Evolutionary conservation across 2,329 filamentous ascomycete genomes (phyloP).

Genomic region (Aspergillus melleus): DNA sequence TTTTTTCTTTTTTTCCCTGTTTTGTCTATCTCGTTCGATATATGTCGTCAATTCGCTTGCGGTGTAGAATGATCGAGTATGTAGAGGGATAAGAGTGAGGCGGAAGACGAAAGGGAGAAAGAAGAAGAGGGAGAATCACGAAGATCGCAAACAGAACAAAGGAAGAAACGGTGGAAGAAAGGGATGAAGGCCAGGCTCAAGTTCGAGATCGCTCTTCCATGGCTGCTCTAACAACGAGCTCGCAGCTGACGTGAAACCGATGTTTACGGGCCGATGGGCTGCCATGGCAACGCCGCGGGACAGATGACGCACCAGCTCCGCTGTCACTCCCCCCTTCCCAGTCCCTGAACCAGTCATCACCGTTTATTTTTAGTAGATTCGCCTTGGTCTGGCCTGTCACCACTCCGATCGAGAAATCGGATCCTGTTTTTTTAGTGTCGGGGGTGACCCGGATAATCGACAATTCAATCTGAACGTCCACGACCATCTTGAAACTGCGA

Average conservation of each 20-base stretch:
- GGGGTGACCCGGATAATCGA: slow-evolving; percentile 6
- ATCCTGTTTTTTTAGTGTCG: slow-evolving; percentile 3
- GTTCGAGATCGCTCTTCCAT: slow-evolving; percentile 9
- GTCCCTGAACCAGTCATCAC: neutral
- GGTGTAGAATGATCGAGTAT: neutral
- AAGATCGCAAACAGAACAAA: slow-evolving; percentile 9
- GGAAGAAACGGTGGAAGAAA: slow-evolving; percentile 15
- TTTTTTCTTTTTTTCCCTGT: neutral
- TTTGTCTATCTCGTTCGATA: neutral
- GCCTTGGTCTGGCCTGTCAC: slow-evolving; percentile 1
- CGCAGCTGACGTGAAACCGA: slow-evolving; percentile 21
- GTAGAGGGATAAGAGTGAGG: neutral
- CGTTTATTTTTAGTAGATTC: slow-evolving; percentile 18
- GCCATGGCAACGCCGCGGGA: slow-evolving; percentile 37
- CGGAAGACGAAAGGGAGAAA: neutral
- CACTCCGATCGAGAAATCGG: slow-evolving; percentile 7
- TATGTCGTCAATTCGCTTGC: neutral
- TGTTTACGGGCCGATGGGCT: slow-evolving; percentile 39
- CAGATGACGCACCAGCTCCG: slow-evolving; percentile 17
- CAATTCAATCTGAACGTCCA: slow-evolving; percentile 9
- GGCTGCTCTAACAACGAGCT: slow-evolving; percentile 15
- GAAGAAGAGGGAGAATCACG: neutral
- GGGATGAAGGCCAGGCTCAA: slow-evolving; percentile 16
- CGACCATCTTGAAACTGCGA: neutral
- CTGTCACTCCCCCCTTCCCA: slow-evolving; percentile 2